Conservation (phyloP, 2,329 filamentous ascomycete species). For the Aspergillus quadrilineatus region DNA sequence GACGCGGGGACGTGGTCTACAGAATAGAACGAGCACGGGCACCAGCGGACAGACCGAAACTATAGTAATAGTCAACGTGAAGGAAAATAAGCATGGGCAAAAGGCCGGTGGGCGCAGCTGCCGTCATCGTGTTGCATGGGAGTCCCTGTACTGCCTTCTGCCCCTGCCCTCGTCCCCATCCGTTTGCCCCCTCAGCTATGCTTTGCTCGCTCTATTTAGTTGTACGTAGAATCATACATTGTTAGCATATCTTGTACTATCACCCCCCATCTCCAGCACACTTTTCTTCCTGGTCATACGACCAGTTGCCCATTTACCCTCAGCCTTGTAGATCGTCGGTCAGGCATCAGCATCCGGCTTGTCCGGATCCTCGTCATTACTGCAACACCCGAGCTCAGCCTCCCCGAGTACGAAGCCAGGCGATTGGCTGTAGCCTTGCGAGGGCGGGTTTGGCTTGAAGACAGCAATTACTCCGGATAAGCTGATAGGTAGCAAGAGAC, state of each 20-base stretch:
- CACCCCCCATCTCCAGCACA: too few relatives aligned
- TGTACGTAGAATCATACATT: neutral
- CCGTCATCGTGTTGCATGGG: neutral
- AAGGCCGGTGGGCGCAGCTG: neutral
- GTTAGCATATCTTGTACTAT: neutral
- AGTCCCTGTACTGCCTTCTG: neutral
- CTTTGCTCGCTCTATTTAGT: neutral
- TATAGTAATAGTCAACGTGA: neutral
- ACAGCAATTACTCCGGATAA: neutral
- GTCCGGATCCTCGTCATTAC: neutral
- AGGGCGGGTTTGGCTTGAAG: neutral
- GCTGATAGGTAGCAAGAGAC: neutral
- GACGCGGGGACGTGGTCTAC: neutral
- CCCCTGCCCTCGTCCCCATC: neutral
- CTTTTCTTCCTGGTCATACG: neutral
- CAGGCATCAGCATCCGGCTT: neutral
- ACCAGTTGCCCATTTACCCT: neutral
- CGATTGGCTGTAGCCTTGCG: neutral
- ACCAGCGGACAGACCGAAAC: neutral
- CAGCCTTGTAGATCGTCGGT: neutral
- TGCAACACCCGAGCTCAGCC: neutral
- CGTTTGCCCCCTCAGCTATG: neutral
- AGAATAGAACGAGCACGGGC: neutral
- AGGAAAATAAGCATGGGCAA: neutral
- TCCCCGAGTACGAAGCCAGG: neutral